Evolutionary conservation across 164 flowering plant genomes (phyloP).

Genomic region (Brasenia schreberi): DNA sequence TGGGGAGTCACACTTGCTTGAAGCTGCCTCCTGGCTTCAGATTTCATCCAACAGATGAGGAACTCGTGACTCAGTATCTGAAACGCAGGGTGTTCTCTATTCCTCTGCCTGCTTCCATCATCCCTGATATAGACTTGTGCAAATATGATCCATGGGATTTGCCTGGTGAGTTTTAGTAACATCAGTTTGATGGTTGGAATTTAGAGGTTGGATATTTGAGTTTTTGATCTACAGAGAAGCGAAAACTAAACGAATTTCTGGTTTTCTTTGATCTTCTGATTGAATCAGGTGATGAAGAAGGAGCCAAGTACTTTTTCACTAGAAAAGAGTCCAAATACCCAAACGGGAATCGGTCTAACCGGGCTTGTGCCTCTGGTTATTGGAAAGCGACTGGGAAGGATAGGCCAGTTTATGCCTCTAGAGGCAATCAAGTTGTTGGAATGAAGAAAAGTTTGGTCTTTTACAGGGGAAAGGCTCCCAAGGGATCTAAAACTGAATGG

Average conservation of each 20-base stretch:
- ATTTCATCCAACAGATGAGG: conserved; percentile 84
- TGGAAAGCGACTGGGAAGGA: conserved; percentile 65
- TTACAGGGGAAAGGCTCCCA: conserved; percentile 41
- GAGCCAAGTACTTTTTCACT: conserved; percentile 62
- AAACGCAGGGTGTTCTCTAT: conserved; percentile 36
- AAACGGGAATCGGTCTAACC: conserved; percentile 29
- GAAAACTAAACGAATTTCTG: background rate
- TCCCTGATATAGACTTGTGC: conserved; percentile 49
- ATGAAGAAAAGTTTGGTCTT: conserved; percentile 58
- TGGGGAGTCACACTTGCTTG: background rate
- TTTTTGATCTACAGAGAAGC: background rate
- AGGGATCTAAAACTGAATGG: conserved; percentile 51
- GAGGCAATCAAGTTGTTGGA: conserved; percentile 26
- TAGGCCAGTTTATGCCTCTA: conserved; percentile 25
- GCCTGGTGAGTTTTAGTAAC: conserved; percentile 34
- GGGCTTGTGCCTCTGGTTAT: conserved; percentile 38
- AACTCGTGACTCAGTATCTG: conserved; percentile 56
- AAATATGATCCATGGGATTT: conserved; percentile 64
- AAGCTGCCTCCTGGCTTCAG: conserved; percentile 76
- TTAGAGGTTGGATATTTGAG: background rate
- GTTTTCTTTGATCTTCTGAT: background rate
- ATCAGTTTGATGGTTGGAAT: background rate
- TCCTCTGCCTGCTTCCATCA: conserved; percentile 68
- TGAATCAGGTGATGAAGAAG: conserved; percentile 29
- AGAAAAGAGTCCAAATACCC: conserved; percentile 32